phyloP scores from a whole-genome alignment of 2,329 filamentous ascomycete genomes.

The Fusarium guadeloupense region DNA sequence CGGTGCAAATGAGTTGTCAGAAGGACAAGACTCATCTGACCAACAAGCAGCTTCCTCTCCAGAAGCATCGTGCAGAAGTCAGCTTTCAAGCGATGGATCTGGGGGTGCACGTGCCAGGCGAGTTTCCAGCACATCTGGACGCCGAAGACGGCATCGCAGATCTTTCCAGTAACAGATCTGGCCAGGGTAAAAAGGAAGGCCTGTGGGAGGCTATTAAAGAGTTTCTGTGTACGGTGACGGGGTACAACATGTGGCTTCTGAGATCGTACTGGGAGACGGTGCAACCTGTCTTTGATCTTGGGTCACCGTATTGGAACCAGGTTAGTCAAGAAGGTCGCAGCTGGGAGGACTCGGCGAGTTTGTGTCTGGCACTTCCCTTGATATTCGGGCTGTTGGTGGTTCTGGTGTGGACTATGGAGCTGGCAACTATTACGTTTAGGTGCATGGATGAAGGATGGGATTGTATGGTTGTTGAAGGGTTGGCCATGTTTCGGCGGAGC shows the following conservation, averaged over 20 bases:
- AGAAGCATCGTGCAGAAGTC: not conserved
- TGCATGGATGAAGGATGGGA: conserved; percentile 27
- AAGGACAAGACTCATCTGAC: not conserved
- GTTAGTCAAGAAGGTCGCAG: conserved; percentile 37
- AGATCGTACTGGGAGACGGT: conserved; percentile 50
- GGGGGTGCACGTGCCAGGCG: conserved; percentile 38
- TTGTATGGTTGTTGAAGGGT: conserved; percentile 23
- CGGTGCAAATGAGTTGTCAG: not conserved
- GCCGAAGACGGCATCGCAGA: conserved; percentile 44
- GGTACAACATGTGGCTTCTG: conserved; percentile 25
- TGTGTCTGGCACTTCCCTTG: conserved; percentile 43
- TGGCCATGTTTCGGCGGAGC: conserved; percentile 26
- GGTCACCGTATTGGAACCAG: conserved; percentile 49
- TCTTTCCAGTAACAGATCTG: conserved; percentile 39
- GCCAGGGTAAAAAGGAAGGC: not conserved
- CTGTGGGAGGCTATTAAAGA: conserved; percentile 24
- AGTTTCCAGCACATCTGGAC: conserved; percentile 41
- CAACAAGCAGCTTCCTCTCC: not conserved
- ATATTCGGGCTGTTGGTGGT: conserved; percentile 36
- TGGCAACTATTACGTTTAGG: conserved; percentile 30
- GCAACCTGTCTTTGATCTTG: conserved; percentile 51
- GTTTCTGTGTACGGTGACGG: conserved; percentile 6
- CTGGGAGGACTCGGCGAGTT: conserved; percentile 37
- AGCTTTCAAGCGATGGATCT: conserved; percentile 12
- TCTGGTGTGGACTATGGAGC: conserved; percentile 43